Evolutionary conservation across 2,329 filamentous ascomycete species (phyloP), one percentile per base, ranked within the genome.

Genomic region (Clonostachys sp.): DNA sequence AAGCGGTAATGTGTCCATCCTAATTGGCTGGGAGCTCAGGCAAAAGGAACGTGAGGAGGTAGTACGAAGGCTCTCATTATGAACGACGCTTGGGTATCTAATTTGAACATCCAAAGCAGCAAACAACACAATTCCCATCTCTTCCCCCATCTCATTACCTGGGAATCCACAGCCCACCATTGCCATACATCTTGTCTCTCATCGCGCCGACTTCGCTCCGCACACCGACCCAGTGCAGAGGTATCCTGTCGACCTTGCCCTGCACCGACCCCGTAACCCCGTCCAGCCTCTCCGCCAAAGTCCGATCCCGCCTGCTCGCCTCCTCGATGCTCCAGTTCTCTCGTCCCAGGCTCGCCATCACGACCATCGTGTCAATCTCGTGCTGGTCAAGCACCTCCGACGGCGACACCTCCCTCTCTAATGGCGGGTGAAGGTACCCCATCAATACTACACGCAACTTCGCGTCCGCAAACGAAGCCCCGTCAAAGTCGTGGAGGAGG

Each of bases 181-280:
- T 71, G 3, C 76, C 76, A 48, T 72, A 68, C 3, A 64, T 64
- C 42, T 67, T 67, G 53, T 86, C 80, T 52, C 70, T 70, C 57
- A 73, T 57, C 30, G 67, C 62, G 9, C 66, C 71, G 2, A 67
- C 63, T 12, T 73, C 65, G 9, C 74, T 79, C 45, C 84, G 70
- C 41, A 87, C 70, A 0, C 83, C 84, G 4, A 76, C 68, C 55
- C 68, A 68, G 57, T 86, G 80, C 42, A 84, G 55, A 3, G 83
- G 83, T 5, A 86, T 67, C 46, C 71, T 70, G 50, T 84, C 81
- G 7, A 84, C 68, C 38, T 72, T 67, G 50, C 70, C 73, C 61
- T 84, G 78, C 4, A 79, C 68, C 17, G 63, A 69, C 14, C 71
- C 67, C 20, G 78, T 68, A 3, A 71, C 64, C 45, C 74, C 74